Base-by-base conservation (phyloP, 2,329 filamentous ascomycete genomes). In the Fusarium ramigenum region DNA sequence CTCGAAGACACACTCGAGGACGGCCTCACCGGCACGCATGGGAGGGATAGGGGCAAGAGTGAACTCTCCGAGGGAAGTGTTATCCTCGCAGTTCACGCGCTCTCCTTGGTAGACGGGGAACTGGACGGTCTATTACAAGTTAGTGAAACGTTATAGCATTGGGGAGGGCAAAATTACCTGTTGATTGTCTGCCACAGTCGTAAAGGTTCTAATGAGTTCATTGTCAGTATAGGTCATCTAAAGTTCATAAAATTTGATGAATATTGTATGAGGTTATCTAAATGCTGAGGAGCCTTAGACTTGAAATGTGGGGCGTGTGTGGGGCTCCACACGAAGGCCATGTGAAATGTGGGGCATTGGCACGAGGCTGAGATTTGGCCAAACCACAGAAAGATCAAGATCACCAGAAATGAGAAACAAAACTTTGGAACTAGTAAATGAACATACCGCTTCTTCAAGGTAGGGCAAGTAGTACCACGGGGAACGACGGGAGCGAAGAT, bases 1-100 rank as follows among this genome's bases (percentile, higher is more conserved):
- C 88, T 99, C 96, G 87, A 99, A 98, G 84, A 98, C 95, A 79
- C 96, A 93, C 87, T 99, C 96, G 50, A 99, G 93, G 77, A 97
- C 95, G 78, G 96, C 93, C 83, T 99, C 96, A 84, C 96, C 96
- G 81, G 96, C 96, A 81, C 92, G 92, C 94, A 98, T 85, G 88
- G 95, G 85, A 89, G 96, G 90, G 75, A 92, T 92, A 50, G 96
- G 96, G 78, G 95, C 93, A 73, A 99, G 89, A 68, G 96, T 98
- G 86, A 98, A 99, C 87, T 98, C 96, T 84, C 96, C 96, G 65
- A 98, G 90, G 32, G 93, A 97, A 75, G 96, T 98, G 90, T 99
- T 99, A 85, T 98, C 95, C 83, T 97, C 94, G 84, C 96, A 98
- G 89, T 98, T 97, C 77, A 96, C 94, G 87, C 96, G 93, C 87